Evolutionary conservation across 371 early-diverging fungal genomes (phyloP), one percentile per base, ranked within the genome.

Genomic region (Haplosporangium sp.): DNA sequence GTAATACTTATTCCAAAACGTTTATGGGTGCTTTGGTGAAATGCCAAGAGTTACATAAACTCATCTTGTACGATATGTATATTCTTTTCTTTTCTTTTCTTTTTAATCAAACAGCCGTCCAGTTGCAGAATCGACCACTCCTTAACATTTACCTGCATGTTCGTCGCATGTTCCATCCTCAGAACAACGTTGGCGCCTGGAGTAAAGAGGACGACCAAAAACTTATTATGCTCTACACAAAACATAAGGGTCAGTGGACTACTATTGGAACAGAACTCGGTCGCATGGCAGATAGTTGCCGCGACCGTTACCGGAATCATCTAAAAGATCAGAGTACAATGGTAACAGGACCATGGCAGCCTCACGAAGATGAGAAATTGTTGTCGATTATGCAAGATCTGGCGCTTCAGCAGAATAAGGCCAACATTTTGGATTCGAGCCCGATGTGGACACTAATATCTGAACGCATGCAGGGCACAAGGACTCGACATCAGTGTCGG

Each of bases 101-200:
- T n/a, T 10, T 53, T 2, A 10, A 17, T 53, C 19, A 40, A 52
- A 53, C 66, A 82, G 82, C 82, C 35, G 76, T 72, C 19, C 82
- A 76, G 6, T 52, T 82, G 19, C 69, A 82, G 40, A 82, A 69
- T 4, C 68, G 82, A 3, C 82, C 82, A 0, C 47, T 82, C 35
- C 64, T 82, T 35, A 82, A 82, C 63, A 82, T 82, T 39, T 82
- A 82, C 37, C 52, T 82, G 38, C 82, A 82, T 59, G 82, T 75
- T 13, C 75, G 82, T 6, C 75, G 82, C 10, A 82, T 82, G 82
- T 82, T 82, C 64, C 82, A 82, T 40, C 82, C 82, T 10, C 82
- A 82, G 57, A 82, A 82, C 40, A 82, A 82, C 11, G 69, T 82
- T 40, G 82, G 82, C 2, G 66, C 72, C 2, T 82, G 82, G 82